A percentile compares a stretch with the other conserved stretches of the same genome.
Evolutionary conservation across 257 asterid species (phyloP).

Genomic region (Rubia yunnanensis): DNA sequence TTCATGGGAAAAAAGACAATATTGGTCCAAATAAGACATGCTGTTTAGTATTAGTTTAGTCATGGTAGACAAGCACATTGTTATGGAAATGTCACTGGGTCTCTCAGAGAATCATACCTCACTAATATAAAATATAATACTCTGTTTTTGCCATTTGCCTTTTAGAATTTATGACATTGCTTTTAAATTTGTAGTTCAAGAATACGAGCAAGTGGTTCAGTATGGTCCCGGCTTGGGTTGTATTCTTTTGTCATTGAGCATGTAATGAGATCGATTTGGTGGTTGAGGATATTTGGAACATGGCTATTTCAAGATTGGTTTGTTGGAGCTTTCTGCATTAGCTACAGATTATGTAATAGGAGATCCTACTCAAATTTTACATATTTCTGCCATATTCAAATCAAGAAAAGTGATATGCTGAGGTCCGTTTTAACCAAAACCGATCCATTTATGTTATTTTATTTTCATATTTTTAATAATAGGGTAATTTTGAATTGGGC

Average conservation of each 20-base stretch:
- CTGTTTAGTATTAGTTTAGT: neutral
- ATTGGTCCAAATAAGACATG: no score
- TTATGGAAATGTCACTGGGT: constrained; percentile 26
- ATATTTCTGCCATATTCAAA: no score
- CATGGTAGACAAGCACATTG: constrained; percentile 10
- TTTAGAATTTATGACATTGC: no score
- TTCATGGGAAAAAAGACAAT: no score
- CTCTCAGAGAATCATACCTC: constrained; percentile 31
- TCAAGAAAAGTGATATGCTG: neutral
- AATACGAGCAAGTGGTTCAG: neutral
- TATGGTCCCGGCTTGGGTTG: neutral
- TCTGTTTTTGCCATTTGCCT: no score
- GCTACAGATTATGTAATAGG: neutral
- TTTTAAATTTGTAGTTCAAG: neutral
- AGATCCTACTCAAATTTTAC: neutral
- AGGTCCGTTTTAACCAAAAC: neutral
- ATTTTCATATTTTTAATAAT: no score
- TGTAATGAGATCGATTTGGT: neutral
- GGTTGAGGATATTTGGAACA: neutral
- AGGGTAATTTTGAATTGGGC: no score
- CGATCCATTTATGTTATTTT: no score
- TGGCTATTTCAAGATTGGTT: neutral
- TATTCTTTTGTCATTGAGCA: neutral
- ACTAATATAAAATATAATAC: no score
- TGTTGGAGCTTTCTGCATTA: constrained; percentile 6